Evolutionary conservation across 306 rosid genomes (phyloP), one percentile per base, ranked within the genome.

Genomic region (Castanea sativa): DNA sequence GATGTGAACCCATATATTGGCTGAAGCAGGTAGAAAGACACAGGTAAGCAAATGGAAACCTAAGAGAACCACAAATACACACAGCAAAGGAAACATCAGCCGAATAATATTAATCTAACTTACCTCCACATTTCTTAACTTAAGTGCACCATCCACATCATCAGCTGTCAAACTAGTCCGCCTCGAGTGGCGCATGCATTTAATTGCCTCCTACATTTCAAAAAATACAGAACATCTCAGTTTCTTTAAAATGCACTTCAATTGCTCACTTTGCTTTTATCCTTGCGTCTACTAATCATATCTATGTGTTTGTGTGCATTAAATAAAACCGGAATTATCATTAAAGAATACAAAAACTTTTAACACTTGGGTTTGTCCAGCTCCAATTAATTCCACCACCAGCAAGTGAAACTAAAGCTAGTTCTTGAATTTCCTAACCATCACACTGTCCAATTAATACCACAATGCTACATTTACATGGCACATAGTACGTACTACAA

Each of bases 121-220:
- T 71, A 92, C 99, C 91, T 94, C 97, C 61, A 94, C 87, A 64
- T 92, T 90, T 81, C 95, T 87, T 79, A 94, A 88, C 69, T 91
- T 89, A 81, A 94, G 95, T 29, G 99, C 99, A 67, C 88, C 69
- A 86, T 94, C 99, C 29, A 92, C 97, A 80, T 92, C 99, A 38
- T 89, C 90, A 4, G 92, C 58, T 16, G 89, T 85, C 71, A 94
- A 90, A 70, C 74, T 75, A 65, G 97, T 91, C 81, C 99, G 79
- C 82, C 69, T 90, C 0, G 97, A 88, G 76, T 94, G 99, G 52
- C 93, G 94, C 99, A 94, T 94, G 81, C 99, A 94, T 84, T 92
- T 94, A 75, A 94, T 86, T 10, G 99, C 90, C 85, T 94, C 99
- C 99, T 94, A 87, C 73, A 63, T 61, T 75, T 84, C 71, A 79